These are phyloP conservation scores for Nicotiana undulata DNA, from an alignment of 257 asterid species.

Conservation along the genomic window DNA sequence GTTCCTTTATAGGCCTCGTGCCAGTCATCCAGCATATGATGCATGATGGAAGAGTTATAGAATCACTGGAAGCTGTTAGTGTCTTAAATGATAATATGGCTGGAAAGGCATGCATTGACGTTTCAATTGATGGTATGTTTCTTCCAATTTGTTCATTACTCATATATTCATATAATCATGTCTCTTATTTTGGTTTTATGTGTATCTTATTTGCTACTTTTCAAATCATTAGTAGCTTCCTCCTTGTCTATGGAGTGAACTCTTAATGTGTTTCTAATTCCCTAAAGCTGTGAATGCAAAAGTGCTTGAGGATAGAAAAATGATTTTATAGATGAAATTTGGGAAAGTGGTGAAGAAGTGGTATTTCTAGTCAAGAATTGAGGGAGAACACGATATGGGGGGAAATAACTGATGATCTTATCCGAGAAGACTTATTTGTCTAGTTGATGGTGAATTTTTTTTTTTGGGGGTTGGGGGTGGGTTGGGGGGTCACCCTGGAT, in stretches of 20 bases:
- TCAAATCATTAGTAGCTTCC: not conserved
- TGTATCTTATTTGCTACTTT: not conserved
- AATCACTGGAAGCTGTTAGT: conserved; percentile 49
- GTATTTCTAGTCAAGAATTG: not conserved
- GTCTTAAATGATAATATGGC: conserved; percentile 26
- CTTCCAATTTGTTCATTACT: conserved; percentile 14
- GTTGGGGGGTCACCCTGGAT: not conserved
- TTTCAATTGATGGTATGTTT: conserved; percentile 50
- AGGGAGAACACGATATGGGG: not conserved
- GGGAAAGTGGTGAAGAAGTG: not conserved
- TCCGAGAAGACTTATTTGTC: not conserved
- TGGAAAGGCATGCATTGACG: conserved; percentile 49
- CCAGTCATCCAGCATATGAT: conserved; percentile 69
- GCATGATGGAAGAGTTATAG: conserved; percentile 45
- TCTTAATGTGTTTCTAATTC: not conserved
- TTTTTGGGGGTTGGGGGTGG: too few species aligned
- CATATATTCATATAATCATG: not conserved
- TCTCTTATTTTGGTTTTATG: not conserved
- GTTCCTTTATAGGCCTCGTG: conserved; percentile 58
- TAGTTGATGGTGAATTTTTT: not conserved
- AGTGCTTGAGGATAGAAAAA: not conserved
- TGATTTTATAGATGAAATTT: not conserved
- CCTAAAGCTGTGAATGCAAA: not conserved
- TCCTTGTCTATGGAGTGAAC: not conserved
- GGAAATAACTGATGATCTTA: not conserved